A percentile compares a stretch with the other conserved stretches of the same genome.
Conservation (phyloP, 2,329 filamentous ascomycete species). For the Chrysosporium keratinophilum region DNA sequence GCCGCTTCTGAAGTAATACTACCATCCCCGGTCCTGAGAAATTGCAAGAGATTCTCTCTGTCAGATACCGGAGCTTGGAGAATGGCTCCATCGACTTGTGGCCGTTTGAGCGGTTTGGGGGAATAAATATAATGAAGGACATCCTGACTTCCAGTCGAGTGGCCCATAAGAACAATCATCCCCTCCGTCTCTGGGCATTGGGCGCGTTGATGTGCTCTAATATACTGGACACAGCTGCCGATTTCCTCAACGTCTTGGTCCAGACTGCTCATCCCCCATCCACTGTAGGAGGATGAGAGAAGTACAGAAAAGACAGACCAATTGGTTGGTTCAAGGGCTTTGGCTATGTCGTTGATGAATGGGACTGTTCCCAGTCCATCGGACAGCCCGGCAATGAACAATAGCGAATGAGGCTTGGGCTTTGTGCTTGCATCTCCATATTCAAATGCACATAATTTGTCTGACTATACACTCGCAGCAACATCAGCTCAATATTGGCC, state of each 20-base stretch:
- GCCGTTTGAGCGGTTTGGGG: constrained; percentile 37
- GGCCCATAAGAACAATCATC: constrained; percentile 58
- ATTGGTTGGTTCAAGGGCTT: constrained; percentile 37
- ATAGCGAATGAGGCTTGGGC: constrained; percentile 39
- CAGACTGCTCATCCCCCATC: constrained; percentile 47
- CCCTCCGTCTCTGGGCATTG: constrained; percentile 23
- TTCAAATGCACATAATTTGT: constrained; percentile 34
- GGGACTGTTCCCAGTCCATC: constrained; percentile 48
- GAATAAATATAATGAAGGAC: constrained; percentile 52
- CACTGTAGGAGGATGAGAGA: constrained; percentile 44
- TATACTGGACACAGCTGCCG: constrained; percentile 42
- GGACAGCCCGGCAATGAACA: constrained; percentile 51
- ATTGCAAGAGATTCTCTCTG: constrained; percentile 47
- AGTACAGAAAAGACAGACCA: constrained; percentile 47
- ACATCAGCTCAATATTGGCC: background rate
- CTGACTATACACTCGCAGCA: constrained; percentile 23
- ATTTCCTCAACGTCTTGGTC: constrained; percentile 47
- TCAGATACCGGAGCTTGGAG: constrained; percentile 74
- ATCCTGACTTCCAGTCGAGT: constrained; percentile 60
- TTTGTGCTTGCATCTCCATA: constrained; percentile 22
- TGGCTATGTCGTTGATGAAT: constrained; percentile 44
- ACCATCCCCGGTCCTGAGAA: constrained; percentile 18
- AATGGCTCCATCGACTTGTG: constrained; percentile 60
- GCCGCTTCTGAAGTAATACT: constrained; percentile 14
- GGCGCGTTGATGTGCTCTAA: constrained; percentile 30